Conservation (phyloP, 1,139 yeast genomes). For the Saccharomyces hybrid region DNA sequence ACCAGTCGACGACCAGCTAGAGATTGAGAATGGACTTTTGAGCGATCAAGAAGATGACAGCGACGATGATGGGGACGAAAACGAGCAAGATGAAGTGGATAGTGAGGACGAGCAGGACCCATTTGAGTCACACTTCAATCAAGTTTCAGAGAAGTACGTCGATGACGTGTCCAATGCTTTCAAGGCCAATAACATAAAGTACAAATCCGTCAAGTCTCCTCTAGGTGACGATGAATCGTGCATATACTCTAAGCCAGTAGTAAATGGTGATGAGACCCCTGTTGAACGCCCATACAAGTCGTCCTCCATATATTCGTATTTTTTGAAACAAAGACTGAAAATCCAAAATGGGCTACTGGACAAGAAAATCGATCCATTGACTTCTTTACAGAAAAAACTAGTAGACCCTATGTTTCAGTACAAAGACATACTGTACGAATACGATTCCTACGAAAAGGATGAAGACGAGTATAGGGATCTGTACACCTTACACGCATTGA, state of each 20-base stretch:
- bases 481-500: conserved; percentile 64
- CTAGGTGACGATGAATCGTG: conserved; percentile 15
- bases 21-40: conserved; percentile 4
- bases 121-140: conserved; percentile 68
- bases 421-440: conserved; percentile 63
- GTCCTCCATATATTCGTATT: conserved; percentile 28
- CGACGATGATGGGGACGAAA: conserved; percentile 24
- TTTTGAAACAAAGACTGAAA: conserved; percentile 31
- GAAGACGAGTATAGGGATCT: conserved; percentile 50
- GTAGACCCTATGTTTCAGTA: conserved; percentile 65
- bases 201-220: conserved; percentile 17
- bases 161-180: conserved; percentile 29
- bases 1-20: conserved; percentile 26
- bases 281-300: conserved; percentile 16
- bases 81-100: conserved; percentile 30
- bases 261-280: conserved; percentile 6
- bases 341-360: conserved; percentile 23
- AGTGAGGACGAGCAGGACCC: conserved; percentile 41
- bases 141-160: conserved; percentile 40
- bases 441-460: conserved; percentile 37
- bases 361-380: conserved; percentile 21
- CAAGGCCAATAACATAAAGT: conserved; percentile 15
- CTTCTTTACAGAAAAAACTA: conserved; percentile 37
- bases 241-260: conserved; percentile 23
- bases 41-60: conserved; percentile 31